Evolutionary conservation across 1,139 yeast species (phyloP).

Genomic region (Protomyces lactucae-debilis): DNA sequence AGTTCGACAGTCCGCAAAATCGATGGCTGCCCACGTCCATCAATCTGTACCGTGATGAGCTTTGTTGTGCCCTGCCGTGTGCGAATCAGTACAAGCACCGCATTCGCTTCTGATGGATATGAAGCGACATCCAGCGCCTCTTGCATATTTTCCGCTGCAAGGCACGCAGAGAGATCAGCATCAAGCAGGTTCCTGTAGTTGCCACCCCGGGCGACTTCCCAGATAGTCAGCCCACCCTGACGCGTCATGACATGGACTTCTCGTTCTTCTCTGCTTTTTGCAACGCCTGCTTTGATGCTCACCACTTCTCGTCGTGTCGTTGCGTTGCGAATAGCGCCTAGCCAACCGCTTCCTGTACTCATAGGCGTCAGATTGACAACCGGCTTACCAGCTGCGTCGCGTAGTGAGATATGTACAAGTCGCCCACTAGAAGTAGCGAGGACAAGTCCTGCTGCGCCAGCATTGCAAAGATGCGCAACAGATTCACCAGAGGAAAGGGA

Average conservation of each 20-base stretch:
- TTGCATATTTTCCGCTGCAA: not conserved
- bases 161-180: constrained; percentile 32
- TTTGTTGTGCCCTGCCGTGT: not conserved
- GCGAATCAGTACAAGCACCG: constrained; percentile 5
- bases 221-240: constrained; percentile 46
- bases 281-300: constrained; percentile 55
- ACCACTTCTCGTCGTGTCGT: constrained; percentile 50
- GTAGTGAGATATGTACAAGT: constrained; percentile 56
- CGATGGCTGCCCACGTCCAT: constrained; percentile 36
- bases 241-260: constrained; percentile 43
- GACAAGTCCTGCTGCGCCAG: constrained; percentile 57
- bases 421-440: constrained; percentile 69
- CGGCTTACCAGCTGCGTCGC: constrained; percentile 68
- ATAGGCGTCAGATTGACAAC: constrained; percentile 30
- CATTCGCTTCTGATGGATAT: constrained; percentile 8
- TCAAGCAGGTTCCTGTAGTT: constrained; percentile 40
- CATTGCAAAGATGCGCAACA: constrained; percentile 11
- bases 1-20: constrained; percentile 54
- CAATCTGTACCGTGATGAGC: not conserved
- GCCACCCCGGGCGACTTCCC: constrained; percentile 49
- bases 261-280: constrained; percentile 52
- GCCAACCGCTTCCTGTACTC: constrained; percentile 33
- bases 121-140: constrained; percentile 24
- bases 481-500: constrained; percentile 6
- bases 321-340: constrained; percentile 22